phyloP scores from a whole-genome alignment of 1,139 yeast genomes.

The Taphrina populina region DNA sequence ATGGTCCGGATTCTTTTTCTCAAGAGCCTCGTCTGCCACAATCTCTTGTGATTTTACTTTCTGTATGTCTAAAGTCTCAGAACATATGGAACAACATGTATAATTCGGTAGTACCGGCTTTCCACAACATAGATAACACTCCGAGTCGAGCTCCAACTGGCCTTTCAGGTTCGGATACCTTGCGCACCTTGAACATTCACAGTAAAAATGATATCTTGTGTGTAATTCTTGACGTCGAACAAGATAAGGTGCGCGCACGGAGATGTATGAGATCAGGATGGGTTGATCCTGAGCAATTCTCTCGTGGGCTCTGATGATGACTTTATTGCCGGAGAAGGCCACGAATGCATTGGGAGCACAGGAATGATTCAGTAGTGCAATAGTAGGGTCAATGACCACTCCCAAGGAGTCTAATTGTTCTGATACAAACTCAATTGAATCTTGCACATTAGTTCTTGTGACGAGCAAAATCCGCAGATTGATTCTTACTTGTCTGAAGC shows the following conservation, averaged over 20 bases:
- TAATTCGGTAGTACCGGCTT: background rate
- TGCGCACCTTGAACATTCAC: constrained; percentile 35
- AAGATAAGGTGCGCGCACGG: constrained; percentile 21
- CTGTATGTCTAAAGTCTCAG: no score
- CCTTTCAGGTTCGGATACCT: background rate
- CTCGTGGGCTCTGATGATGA: constrained; percentile 41
- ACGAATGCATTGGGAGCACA: constrained; percentile 45
- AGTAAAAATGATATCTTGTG: constrained; percentile 35
- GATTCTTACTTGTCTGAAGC: background rate
- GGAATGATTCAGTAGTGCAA: constrained; percentile 47
- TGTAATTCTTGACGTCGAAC: constrained; percentile 22
- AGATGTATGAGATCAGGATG: constrained; percentile 37
- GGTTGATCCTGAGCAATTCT: constrained; percentile 43
- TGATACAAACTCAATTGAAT: constrained; percentile 32
- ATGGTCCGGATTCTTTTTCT: no score
- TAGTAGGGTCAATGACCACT: constrained; percentile 46
- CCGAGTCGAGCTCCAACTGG: background rate
- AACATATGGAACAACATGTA: no score
- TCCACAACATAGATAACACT: constrained; percentile 5
- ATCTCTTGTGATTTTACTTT: no score
- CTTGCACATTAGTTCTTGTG: constrained; percentile 2
- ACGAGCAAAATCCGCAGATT: no score
- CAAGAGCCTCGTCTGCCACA: no score
- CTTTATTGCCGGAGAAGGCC: constrained; percentile 40
- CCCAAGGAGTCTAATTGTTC: constrained; percentile 42